Base-by-base conservation (phyloP, 345 rosid species). In the Iberis pinnata region DNA sequence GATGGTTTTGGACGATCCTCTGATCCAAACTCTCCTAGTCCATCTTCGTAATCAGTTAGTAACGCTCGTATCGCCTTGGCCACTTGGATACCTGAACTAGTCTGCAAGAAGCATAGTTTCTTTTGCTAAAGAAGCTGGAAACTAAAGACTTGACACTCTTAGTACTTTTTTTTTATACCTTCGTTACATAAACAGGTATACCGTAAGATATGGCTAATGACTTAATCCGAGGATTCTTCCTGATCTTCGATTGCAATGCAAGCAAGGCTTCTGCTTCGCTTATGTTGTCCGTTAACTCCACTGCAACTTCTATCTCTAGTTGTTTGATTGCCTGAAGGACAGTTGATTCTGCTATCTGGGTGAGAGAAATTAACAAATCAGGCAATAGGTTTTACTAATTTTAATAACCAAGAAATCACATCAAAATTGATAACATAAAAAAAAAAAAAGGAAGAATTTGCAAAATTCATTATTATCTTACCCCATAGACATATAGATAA, bases 251-350 rank as follows among this genome's bases (percentile, higher is more conserved):
- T 33, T 81, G 97, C 72, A 80, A 73, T 16, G 87, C 89, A 61
- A 89, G 79, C 41, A 89, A 42, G n/a, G 78, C 93, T 74, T 83
- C 81, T 53, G 94, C 95, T 76, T 83, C 77, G 6, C 90, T 81
- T 40, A 89, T 69, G 65, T 86, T 74, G 64, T 80, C 83, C 5
- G 82, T 81, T 57, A 89, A 60, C 56, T 48, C 73, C 41, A 89
- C 72, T 16, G 66, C 61, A 53, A 36, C 60, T 18, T 76, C 87
- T 76, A 77, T 64, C 62, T 80, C 70, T 69, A 89, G 65, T 66
- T 80, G 82, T 56, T 72, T 83, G 60, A 83, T 75, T 57, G 70
- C 89, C 63, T 89, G 85, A 43, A 75, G 64, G 35, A 83, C 74
- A 38, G 78, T 88, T 27, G 82, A 61, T 68, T 85, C 95, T 64